Evolutionary conservation across 2,329 filamentous ascomycete species (phyloP).

Genomic region (Teratosphaeria gauchensis): DNA sequence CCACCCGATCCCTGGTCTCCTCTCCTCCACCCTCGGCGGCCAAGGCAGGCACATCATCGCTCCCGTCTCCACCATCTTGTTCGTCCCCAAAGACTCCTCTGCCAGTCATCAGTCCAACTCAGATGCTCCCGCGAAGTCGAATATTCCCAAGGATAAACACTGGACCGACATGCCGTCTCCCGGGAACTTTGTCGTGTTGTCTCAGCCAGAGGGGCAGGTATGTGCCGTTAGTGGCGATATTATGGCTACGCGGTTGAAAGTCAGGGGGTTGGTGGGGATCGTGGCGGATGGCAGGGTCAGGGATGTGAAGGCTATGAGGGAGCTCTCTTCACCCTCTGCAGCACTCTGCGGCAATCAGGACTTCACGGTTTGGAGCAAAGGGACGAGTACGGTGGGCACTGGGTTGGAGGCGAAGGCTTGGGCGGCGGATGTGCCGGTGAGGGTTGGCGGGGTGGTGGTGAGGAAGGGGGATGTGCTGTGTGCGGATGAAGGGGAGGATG

Average conservation of each 20-base stretch:
- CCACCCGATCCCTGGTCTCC: slow-evolving; percentile 27
- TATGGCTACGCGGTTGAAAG: slow-evolving; percentile 60
- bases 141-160: slow-evolving; percentile 50
- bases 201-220: slow-evolving; percentile 54
- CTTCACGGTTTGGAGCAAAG: slow-evolving; percentile 46
- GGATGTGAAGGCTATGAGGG: slow-evolving; percentile 43
- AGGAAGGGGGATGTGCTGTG: slow-evolving; percentile 57
- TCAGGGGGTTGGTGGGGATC: slow-evolving; percentile 49
- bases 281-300: slow-evolving; percentile 60
- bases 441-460: slow-evolving; percentile 29
- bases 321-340: slow-evolving; percentile 35
- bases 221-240: slow-evolving; percentile 70
- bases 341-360: slow-evolving; percentile 1
- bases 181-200: slow-evolving; percentile 55
- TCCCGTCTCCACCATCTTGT: slow-evolving; percentile 52
- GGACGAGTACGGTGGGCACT: slow-evolving; percentile 49
- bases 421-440: slow-evolving; percentile 36
- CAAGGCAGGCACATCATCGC: slow-evolving; percentile 30
- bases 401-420: slow-evolving; percentile 49
- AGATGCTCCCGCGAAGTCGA: slow-evolving; percentile 22
- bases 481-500: slow-evolving; percentile 56
- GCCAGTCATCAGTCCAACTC: slow-evolving; percentile 19
- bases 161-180: slow-evolving; percentile 57
- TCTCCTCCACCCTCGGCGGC: not conserved
- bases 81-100: slow-evolving; percentile 46